phyloP scores from a whole-genome alignment of 1,284 basidiomycete genomes.

The Cystobasidium slooffiae region DNA sequence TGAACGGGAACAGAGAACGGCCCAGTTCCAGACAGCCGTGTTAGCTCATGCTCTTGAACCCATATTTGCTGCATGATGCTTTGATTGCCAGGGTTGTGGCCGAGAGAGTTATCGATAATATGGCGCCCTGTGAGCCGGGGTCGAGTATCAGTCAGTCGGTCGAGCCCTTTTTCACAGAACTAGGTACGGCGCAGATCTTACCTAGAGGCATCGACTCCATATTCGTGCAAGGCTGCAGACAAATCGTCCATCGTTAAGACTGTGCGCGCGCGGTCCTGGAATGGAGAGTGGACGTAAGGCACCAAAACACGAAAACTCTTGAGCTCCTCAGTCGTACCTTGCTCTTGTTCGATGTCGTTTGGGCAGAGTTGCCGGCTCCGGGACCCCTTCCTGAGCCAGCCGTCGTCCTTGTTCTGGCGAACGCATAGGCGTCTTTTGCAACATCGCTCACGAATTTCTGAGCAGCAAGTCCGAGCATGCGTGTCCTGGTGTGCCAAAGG shows the following conservation, averaged over 20 bases:
- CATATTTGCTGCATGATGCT: not conserved
- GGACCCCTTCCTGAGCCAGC: conserved; percentile 58
- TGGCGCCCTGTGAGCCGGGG: conserved; percentile 32
- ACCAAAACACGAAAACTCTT: too few species aligned
- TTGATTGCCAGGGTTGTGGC: not conserved
- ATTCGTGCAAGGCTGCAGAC: conserved; percentile 86
- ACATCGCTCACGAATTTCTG: conserved; percentile 99
- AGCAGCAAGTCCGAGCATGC: conserved; percentile 89
- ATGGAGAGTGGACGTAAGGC: too few species aligned
- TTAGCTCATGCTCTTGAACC: not conserved
- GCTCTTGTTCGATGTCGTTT: not conserved
- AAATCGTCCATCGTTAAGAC: conserved; percentile 98
- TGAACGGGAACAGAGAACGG: not conserved
- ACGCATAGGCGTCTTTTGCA: conserved; percentile 94
- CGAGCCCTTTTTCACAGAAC: not conserved
- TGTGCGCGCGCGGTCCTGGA: conserved; percentile 63
- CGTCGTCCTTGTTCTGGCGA: conserved; percentile 84
- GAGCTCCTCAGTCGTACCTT: conserved; percentile 36
- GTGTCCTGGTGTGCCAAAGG: conserved; percentile 67
- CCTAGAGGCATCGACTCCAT: conserved; percentile 83
- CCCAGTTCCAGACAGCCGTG: not conserved
- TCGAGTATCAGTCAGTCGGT: not conserved
- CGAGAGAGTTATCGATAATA: conserved; percentile 38
- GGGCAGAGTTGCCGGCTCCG: conserved; percentile 23
- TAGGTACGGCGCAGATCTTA: not conserved